Conservation (phyloP, 2,329 filamentous ascomycete genomes). For the Aaosphaeria pasadenensis region DNA sequence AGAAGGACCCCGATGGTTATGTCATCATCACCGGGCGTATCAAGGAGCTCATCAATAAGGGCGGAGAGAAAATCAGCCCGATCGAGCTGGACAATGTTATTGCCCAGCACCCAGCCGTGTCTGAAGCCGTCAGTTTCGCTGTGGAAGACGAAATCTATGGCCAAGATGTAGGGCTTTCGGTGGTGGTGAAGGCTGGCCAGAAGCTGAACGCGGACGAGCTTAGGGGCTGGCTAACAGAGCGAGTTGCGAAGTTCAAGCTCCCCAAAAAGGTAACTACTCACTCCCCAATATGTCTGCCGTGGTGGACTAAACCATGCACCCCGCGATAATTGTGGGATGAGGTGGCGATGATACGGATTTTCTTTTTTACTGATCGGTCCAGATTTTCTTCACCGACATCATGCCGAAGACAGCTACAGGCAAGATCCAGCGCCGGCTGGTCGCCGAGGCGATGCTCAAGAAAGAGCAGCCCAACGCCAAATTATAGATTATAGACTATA, state of each 20-base stretch:
- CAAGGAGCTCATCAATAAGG: constrained; percentile 91
- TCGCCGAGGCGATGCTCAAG: constrained; percentile 82
- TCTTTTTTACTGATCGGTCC: constrained; percentile 12
- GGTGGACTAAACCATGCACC: not conserved
- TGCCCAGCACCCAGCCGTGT: constrained; percentile 67
- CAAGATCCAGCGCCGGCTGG: constrained; percentile 81
- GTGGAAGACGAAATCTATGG: constrained; percentile 80
- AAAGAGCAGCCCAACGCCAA: constrained; percentile 57
- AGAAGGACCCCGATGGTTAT: constrained; percentile 76
- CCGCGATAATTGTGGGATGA: constrained; percentile 1
- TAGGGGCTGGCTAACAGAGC: constrained; percentile 65
- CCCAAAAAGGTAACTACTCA: constrained; percentile 67
- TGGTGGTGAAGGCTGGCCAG: constrained; percentile 68
- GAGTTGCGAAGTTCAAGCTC: constrained; percentile 79
- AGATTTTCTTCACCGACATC: constrained; percentile 76
- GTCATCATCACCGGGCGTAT: constrained; percentile 86
- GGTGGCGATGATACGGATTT: constrained; percentile 6
- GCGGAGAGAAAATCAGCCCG: constrained; percentile 84
- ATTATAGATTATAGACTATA: constrained; percentile 36
- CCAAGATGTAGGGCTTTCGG: constrained; percentile 74
- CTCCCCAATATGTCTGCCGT: not conserved
- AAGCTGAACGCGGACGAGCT: constrained; percentile 57
- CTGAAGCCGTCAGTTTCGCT: constrained; percentile 80
- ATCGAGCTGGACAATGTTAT: constrained; percentile 85
- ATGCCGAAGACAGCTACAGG: constrained; percentile 94